These are phyloP conservation scores for Andrographis paniculata DNA, from an alignment of 305 asterid genomes.

Conservation along the genomic window DNA sequence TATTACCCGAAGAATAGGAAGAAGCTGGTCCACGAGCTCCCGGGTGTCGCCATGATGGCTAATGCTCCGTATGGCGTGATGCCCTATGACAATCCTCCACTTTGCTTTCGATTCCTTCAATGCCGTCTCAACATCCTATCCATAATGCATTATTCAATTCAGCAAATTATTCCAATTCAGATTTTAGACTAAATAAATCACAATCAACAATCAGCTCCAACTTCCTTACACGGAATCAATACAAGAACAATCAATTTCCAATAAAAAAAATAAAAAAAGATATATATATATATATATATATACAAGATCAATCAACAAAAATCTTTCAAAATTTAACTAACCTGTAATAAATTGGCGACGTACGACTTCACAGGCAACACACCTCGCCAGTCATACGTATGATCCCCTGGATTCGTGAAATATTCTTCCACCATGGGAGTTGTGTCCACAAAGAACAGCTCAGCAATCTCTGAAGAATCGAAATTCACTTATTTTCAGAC, in stretches of 20 bases:
- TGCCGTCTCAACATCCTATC: neutral
- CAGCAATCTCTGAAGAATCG: conserved; percentile 60
- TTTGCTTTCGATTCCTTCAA: neutral
- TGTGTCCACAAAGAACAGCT: conserved; percentile 65
- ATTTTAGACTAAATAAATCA: no score
- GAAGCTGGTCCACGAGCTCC: neutral
- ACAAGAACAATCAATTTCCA: no score
- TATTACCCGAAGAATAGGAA: neutral
- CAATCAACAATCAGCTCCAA: no score
- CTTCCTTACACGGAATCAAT: no score
- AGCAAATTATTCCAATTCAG: no score
- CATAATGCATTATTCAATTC: no score
- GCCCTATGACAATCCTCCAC: neutral
- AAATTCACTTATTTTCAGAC: no score
- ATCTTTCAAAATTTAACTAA: neutral
- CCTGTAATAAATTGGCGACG: neutral
- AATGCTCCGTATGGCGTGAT: neutral
- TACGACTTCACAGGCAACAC: conserved; percentile 21
- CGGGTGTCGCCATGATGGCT: neutral
- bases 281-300: no score
- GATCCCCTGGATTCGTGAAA: conserved; percentile 35
- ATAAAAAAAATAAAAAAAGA: no score
- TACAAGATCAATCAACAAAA: no score
- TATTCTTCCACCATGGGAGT: conserved; percentile 59
- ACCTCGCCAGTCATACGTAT: conserved; percentile 67